Evolutionary conservation across 2,329 filamentous ascomycete species (phyloP), one percentile per base, ranked within the genome.

Genomic region (Hymenoscyphus salicellus): DNA sequence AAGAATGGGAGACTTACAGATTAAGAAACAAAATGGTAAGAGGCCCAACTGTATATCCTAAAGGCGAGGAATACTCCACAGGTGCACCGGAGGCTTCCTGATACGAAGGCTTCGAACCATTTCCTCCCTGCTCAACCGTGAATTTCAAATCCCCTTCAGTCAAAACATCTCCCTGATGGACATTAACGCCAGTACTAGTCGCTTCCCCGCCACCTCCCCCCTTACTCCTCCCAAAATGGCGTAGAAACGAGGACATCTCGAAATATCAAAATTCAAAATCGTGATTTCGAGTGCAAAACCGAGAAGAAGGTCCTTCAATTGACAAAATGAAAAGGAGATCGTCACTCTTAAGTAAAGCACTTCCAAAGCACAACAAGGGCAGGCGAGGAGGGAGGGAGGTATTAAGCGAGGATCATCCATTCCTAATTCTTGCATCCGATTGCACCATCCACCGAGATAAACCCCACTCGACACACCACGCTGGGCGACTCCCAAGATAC

Each of bases 31-130:
- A 77, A 28, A 86, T 82, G 0, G 85, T 85, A 4, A 83, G 20
- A 55, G 61, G 61, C 66, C 63, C 79, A 81, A 88, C 85, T 11
- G 82, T 76, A 66, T 87, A 87, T 0, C 86, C 87, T 1, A 89
- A 75, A 0, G 87, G 86, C 0, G 84, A 88, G 2, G 79, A 70
- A 1, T 75, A 76, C 72, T 89, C 86, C 3, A 89, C 84, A 0
- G 86, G 86, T 0, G 86, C 86, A 43, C 86, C 86, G 7, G 80
- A 79, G 0, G 84, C 85, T 71, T 89, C 86, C 69, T 88, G 86
- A 56, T 86, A 87, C 14, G 56, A 78, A 75, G 2, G 80, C 77
- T 10, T 33, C 20, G 65, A 67, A n/a, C 78, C 79, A 68, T 87
- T 87, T 10, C 79, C 81, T 0, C 79, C 82, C 20, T 61, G 58